Evolutionary conservation across 139 green algal genomes (phyloP), one percentile per base, ranked within the genome.

Genomic region (Chara braunii): DNA sequence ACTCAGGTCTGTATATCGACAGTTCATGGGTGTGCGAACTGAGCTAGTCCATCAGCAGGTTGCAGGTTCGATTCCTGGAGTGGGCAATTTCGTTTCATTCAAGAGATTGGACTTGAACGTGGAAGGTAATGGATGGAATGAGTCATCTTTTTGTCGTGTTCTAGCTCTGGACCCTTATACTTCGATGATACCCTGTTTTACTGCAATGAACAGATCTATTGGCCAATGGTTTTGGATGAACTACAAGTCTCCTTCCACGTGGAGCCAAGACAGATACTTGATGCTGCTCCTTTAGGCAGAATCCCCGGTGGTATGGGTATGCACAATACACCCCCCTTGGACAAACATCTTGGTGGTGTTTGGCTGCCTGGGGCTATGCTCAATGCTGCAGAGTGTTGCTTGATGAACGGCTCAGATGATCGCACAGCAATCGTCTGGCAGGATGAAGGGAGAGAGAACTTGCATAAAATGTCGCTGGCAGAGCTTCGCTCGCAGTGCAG

Each of bases 291-390:
- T n/a, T n/a, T n/a, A n/a, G n/a, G n/a, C n/a, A n/a, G n/a, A n/a
- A n/a, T n/a, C n/a, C n/a, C n/a, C n/a, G n/a, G n/a, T n/a, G n/a
- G n/a, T n/a, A n/a, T n/a, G n/a, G n/a, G n/a, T n/a, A n/a, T n/a
- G n/a, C n/a, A n/a, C n/a, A n/a, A n/a, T n/a, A n/a, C n/a, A n/a
- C n/a, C 22, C 52, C 29, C 57, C 22, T 32, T 26, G 9, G 26
- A 50, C 2, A 61, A 82, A 55, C 74, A 80, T 1, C 85, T 88
- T 36, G 34, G 55, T 1, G 70, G 43, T 12, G 33, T 33, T 30
- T 95, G 89, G 86, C 72, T 94, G 60, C 78, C 83, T 1, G 88
- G 84, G n/a, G 85, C 82, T 1, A 51, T 60, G 0, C 45, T 96
- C 9, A 96, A 96, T 67, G 80, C 88, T 29, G 89, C 88, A 9